These are phyloP conservation scores for Gastrolobium villosum DNA, from an alignment of 306 rosid species.

Conservation along the genomic window DNA sequence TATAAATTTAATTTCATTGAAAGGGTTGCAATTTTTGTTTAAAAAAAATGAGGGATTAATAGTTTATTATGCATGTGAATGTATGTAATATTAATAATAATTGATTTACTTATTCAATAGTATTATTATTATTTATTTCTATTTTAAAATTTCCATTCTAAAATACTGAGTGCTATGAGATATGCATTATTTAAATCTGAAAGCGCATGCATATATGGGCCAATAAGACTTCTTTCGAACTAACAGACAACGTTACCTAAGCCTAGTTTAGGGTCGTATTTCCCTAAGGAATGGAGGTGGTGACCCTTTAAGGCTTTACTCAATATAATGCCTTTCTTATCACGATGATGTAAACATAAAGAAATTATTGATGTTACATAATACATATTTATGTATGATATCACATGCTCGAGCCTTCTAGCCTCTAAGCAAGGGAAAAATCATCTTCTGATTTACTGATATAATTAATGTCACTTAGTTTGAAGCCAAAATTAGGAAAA, in stretches of 20 bases:
- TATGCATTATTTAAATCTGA: neutral
- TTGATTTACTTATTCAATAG: neutral
- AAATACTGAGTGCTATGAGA: neutral
- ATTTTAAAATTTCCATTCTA: neutral
- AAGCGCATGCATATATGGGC: no score
- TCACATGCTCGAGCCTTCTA: slow-evolving; percentile 6
- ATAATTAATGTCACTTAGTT: no score
- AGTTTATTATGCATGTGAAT: no score
- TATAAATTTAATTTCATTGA: no score
- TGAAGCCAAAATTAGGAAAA: slow-evolving; percentile 6
- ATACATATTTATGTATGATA: neutral
- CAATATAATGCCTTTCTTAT: slow-evolving; percentile 2
- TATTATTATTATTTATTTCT: neutral
- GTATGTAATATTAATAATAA: no score
- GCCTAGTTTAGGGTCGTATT: no score
- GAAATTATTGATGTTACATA: slow-evolving; percentile 16
- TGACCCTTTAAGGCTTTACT: neutral
- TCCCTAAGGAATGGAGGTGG: no score
- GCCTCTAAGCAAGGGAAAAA: neutral
- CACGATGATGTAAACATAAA: slow-evolving; percentile 18
- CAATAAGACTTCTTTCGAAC: no score
- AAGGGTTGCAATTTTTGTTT: no score
- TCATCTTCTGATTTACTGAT: neutral
- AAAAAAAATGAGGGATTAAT: no score
- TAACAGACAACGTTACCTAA: no score